Percentiles rank a stretch among this genome's conserved stretches.
phyloP scores from a whole-genome alignment of 2,329 filamentous ascomycete species.

The Cytospora mali region DNA sequence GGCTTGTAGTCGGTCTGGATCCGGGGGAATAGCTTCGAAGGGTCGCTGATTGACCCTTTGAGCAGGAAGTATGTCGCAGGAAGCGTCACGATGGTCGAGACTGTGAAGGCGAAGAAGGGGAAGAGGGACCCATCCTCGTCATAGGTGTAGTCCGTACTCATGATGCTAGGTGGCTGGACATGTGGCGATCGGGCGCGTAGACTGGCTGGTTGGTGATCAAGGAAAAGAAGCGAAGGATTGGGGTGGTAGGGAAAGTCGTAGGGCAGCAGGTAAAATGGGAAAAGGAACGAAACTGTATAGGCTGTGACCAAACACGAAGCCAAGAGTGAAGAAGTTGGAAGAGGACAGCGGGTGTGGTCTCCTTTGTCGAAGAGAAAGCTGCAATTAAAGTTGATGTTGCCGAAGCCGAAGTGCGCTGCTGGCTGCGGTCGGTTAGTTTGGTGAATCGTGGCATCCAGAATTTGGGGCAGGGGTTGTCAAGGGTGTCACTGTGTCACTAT shows the following conservation, averaged over 20 bases:
- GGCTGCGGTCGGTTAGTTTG: not conserved
- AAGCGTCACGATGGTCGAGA: slow-evolving; percentile 83
- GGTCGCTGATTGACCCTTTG: slow-evolving; percentile 68
- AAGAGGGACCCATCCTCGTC: slow-evolving; percentile 99
- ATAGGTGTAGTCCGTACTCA: slow-evolving; percentile 97
- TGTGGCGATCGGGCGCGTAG: slow-evolving; percentile 9
- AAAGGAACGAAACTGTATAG: slow-evolving; percentile 12
- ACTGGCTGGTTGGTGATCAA: not conserved
- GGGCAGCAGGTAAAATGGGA: slow-evolving; percentile 27
- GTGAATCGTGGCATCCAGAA: slow-evolving; percentile 3
- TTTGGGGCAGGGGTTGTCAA: not conserved
- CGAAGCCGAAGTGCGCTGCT: not conserved
- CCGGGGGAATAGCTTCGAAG: slow-evolving; percentile 78
- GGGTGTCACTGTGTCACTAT: not conserved
- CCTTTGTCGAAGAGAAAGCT: not conserved
- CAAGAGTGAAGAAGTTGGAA: not conserved
- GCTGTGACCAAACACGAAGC: slow-evolving; percentile 2
- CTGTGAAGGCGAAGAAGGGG: slow-evolving; percentile 95
- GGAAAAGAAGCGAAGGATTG: slow-evolving; percentile 8
- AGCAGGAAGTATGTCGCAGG: slow-evolving; percentile 89
- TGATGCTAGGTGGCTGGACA: slow-evolving; percentile 52
- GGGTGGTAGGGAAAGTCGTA: not conserved
- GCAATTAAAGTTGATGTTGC: not conserved
- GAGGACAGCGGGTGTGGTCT: not conserved
- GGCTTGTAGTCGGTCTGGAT: slow-evolving; percentile 82